Percentiles rank a stretch among this genome's conserved stretches.
These are phyloP conservation scores for Coniophora puteana DNA, from an alignment of 1,284 basidiomycete species.

Conservation along the genomic window DNA sequence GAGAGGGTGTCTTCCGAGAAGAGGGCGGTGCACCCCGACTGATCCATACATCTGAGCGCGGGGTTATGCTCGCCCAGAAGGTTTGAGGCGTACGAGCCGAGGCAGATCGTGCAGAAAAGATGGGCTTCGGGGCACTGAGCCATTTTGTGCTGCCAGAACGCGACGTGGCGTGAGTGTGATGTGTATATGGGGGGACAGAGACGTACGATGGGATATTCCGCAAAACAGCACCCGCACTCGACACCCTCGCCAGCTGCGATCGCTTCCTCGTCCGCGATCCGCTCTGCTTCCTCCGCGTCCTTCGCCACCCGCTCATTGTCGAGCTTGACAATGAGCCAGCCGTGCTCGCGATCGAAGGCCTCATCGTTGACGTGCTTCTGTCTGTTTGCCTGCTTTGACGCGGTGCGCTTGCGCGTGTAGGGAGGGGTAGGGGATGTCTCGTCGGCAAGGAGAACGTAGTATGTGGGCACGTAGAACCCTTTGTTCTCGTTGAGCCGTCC, in stretches of 20 bases:
- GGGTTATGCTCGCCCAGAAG: constrained; percentile 48
- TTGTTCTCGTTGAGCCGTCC: constrained; percentile 33
- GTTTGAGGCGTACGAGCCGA: constrained; percentile 45
- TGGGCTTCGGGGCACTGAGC: constrained; percentile 83
- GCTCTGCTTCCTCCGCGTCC: constrained; percentile 21
- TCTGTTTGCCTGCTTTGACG: constrained; percentile 38
- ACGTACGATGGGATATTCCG: constrained; percentile 66
- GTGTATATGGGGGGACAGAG: background rate
- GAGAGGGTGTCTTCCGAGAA: constrained; percentile 67
- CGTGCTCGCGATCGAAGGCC: constrained; percentile 44
- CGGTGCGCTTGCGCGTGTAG: constrained; percentile 38
- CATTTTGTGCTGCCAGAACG: constrained; percentile 60
- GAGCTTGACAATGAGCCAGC: constrained; percentile 37
- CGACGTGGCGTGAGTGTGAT: constrained; percentile 3
- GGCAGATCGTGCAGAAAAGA: constrained; percentile 65
- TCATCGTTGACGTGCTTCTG: constrained; percentile 34
- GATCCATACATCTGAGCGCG: constrained; percentile 77
- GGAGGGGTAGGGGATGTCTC: constrained; percentile 28
- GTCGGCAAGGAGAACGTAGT: constrained; percentile 41
- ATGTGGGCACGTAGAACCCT: constrained; percentile 56
- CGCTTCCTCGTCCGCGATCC: constrained; percentile 32
- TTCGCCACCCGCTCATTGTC: constrained; percentile 28
- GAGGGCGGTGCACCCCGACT: constrained; percentile 64
- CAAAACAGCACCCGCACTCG: constrained; percentile 84
- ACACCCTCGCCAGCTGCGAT: constrained; percentile 51